Evolutionary conservation across 768 basidiomycete genomes (phyloP), one percentile per base, ranked within the genome.

Genomic region (Solioccasus polychromus): DNA sequence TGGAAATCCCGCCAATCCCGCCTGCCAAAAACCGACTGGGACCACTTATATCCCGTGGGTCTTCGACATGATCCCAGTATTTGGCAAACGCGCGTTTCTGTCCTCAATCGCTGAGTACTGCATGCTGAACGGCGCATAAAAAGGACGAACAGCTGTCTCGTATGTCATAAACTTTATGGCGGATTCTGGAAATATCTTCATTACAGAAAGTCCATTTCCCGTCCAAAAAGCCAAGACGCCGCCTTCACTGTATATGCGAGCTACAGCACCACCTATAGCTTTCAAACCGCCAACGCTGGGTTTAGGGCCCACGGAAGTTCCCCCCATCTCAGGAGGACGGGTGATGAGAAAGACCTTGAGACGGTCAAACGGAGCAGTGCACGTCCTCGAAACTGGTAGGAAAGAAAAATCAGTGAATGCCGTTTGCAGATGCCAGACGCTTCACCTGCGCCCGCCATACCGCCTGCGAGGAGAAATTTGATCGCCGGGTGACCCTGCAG

Each of bases 121-220:
- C 41, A 39, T 40, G 39, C 25, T 57, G n/a, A 46, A 17, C 38
- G 29, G 19, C 20, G 47, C 39, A 42, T 52, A 51, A 17, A 55
- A 32, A 51, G 42, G 35, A 77, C 86, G 67, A 57, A 93, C 92
- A 44, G 92, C 84, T 46, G 90, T 86, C 68, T 98, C 96, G 66
- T 98, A 98, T 4, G 89, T 68, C 55, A 94, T 83, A 72, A 99
- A 98, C 68, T 98, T 98, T 77, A 98, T 96, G 22, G 96, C 96
- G 37, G 92, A 97, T 72, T 98, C 95, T 5, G 94, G 94, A 52
- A 97, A 88, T 52, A 98, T 96, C 73, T 98, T 98, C 42, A 82
- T 78, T 22, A 97, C 88, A 38, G 94, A 97, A 43, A 99, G 73
- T 28, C 85, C 87, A 60, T 92, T 96, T 6, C 96, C 96, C n/a